Base-by-base conservation (phyloP, 2,329 filamentous ascomycete species). In the Chaetothyriales sp. region DNA sequence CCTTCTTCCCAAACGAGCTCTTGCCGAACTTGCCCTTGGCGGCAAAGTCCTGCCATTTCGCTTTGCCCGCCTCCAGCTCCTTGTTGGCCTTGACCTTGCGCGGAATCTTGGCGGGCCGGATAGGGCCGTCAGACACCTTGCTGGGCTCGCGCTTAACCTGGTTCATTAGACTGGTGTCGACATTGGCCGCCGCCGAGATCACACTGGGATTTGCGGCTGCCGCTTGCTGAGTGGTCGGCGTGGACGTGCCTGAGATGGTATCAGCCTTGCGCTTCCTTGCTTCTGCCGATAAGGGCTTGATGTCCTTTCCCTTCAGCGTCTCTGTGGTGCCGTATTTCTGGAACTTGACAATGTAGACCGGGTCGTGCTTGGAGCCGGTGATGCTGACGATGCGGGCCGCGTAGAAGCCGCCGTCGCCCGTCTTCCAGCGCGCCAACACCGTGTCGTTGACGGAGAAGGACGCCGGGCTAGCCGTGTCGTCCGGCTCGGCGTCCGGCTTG, bases 331-430 rank as follows among this genome's bases (percentile, higher is more conserved):
- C 57, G 70, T 97, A 97, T 63, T 81, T 86, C 70, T 94, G 90
- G 75, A 97, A 98, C 61, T 86, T 92, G 67, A 98, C 89, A 47
- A 87, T 85, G 67, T 95, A 98, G 57, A 95, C 86, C 37, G 89
- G 90, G 49, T 87, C 86, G 44, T 82, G 85, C n/a, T 84, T 83
- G 7, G 89, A 95, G 53, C 92, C 92, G 19, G 90, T 95, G 62
- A 95, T 89, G 49, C 86, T 89, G 49, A 88, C 90, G 67, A 98
- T 94, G 63, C 87, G 83, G 44, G 89, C 92, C 46, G 88, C 84
- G 70, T 97, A 97, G 70, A 89, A 95, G 20, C 79, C 78, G 64
- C 86, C 88, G 69, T 98, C 92, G 51, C 88, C 89, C 8, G 87
- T 85, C 46, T 85, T 73, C 87, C 89, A 98, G 69, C 90, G 89